Evolutionary conservation across 169 alveolate genomes (phyloP).

Genomic region (Plasmodium falciparum): DNA sequence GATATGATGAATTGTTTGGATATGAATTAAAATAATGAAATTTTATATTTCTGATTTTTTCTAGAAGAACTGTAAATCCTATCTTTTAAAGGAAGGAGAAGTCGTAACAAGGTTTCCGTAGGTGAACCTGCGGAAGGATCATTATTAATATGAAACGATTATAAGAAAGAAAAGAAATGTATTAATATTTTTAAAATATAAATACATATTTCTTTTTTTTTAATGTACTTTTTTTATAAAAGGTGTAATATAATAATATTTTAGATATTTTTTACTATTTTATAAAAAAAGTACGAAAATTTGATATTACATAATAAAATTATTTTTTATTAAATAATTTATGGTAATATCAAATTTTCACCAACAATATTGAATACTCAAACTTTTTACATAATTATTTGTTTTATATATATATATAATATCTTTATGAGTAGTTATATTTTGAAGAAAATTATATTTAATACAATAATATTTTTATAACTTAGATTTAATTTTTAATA

Average conservation of each 20-base stretch:
- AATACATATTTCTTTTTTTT: background rate
- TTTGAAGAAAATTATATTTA: background rate
- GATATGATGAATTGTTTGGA: conserved; percentile 86
- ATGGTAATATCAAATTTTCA: no score
- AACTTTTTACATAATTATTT: no score
- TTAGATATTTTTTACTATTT: background rate
- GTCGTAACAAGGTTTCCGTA: conserved; percentile 92
- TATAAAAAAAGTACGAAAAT: background rate
- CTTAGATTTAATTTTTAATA: background rate
- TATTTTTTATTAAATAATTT: no score
- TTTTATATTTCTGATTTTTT: conserved; percentile 40
- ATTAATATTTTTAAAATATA: no score
- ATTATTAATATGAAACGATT: conserved; percentile 18
- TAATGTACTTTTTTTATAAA: background rate
- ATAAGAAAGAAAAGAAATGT: no score
- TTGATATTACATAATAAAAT: no score
- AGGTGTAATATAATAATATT: background rate
- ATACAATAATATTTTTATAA: background rate
- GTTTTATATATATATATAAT: background rate
- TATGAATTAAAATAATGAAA: conserved; percentile 51
- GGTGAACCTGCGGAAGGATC: conserved; percentile 93
- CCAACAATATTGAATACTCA: no score
- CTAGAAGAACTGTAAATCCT: conserved; percentile 83
- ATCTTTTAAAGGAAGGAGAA: conserved; percentile 91
- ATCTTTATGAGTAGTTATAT: background rate